A percentile compares a stretch with the other conserved stretches of the same genome.
These are phyloP conservation scores for Lentinus tigrinus DNA, from an alignment of 768 basidiomycete species.

Conservation along the genomic window DNA sequence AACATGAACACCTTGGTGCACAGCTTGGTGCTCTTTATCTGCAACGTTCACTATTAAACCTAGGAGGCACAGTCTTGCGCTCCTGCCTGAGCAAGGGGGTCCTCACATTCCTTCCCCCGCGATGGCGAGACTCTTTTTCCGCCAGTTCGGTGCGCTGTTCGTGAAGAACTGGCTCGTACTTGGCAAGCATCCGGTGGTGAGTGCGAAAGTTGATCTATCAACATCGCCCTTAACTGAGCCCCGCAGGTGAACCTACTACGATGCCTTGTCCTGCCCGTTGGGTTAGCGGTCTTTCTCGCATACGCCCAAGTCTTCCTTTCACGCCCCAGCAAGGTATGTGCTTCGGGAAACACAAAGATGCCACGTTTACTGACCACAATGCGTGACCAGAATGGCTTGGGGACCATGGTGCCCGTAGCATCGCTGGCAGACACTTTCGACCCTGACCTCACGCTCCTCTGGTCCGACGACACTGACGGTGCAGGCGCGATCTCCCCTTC, in stretches of 20 bases:
- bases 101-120: background rate
- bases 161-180: constrained; percentile 77
- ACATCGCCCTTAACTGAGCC: background rate
- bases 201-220: no score
- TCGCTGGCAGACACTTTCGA: constrained; percentile 50
- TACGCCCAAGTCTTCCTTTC: constrained; percentile 58
- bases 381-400: constrained; percentile 56
- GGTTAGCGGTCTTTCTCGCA: constrained; percentile 66
- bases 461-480: constrained; percentile 67
- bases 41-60: no score
- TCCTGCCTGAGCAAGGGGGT: no score
- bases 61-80: no score
- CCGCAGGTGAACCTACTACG: constrained; percentile 57
- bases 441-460: constrained; percentile 51
- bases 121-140: constrained; percentile 43
- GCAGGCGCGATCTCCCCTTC: constrained; percentile 48
- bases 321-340: constrained; percentile 57
- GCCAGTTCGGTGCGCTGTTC: constrained; percentile 57
- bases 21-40: background rate
- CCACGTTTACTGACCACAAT: background rate
- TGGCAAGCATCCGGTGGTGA: constrained; percentile 60
- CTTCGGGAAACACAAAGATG: background rate
- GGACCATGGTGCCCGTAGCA: constrained; percentile 48
- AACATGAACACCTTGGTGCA: background rate
- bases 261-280: constrained; percentile 62